A percentile compares a stretch with the other conserved stretches of the same genome.
Evolutionary conservation across 306 rosid genomes (phyloP).

Genomic region (Astragalus glycyphyllos): DNA sequence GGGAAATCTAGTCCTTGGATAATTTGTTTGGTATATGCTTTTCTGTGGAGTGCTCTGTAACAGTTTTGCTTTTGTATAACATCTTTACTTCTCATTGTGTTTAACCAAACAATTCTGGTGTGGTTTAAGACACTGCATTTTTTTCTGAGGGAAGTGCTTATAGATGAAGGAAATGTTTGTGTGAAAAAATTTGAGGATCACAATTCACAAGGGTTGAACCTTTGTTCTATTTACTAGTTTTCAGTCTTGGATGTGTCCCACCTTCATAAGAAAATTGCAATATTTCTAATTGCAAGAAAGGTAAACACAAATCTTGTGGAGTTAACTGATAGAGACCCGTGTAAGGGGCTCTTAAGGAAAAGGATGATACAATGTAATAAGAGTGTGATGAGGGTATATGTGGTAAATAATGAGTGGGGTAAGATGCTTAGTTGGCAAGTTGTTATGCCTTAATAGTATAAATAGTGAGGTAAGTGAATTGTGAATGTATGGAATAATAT

Average conservation of each 20-base stretch:
- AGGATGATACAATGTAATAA: too few species aligned
- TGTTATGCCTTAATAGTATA: too few species aligned
- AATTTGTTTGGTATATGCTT: slow-evolving; percentile 12
- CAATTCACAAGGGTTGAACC: background rate
- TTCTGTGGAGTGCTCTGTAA: background rate
- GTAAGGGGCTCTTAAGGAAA: too few species aligned
- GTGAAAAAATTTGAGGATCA: slow-evolving; percentile 16
- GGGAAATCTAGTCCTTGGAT: background rate
- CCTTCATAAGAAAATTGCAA: slow-evolving; percentile 3
- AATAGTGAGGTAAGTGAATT: too few species aligned
- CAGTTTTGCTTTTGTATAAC: slow-evolving; percentile 15
- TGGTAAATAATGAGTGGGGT: too few species aligned
- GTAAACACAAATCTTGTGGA: slow-evolving; percentile 4
- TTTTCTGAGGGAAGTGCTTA: background rate
- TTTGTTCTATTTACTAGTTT: slow-evolving; percentile 9
- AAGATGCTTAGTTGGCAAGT: too few species aligned
- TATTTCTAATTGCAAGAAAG: slow-evolving; percentile 7
- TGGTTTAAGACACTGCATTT: background rate
- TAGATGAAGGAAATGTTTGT: background rate
- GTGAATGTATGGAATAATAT: too few species aligned
- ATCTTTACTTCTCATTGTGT: background rate
- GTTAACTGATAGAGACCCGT: too few species aligned
- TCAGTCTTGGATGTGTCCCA: background rate
- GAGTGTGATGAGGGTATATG: too few species aligned
- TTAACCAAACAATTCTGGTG: background rate